Base-by-base conservation (phyloP, 208 protist species). In the Acanthamoeba healyi region DNA sequence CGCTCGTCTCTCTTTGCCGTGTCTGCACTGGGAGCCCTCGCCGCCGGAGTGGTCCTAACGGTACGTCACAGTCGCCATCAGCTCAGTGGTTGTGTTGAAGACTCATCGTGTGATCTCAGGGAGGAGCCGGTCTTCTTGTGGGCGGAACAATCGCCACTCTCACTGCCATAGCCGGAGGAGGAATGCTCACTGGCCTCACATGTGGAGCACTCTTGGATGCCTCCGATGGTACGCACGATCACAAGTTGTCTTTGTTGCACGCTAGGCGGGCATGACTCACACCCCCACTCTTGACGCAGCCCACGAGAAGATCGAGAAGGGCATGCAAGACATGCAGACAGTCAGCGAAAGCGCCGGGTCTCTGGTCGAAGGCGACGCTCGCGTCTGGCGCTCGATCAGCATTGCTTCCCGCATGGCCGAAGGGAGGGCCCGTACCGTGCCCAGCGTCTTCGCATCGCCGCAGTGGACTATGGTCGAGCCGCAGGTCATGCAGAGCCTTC, bases 261-360 rank as follows among this genome's bases (percentile, higher is more conserved):
- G 36, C 6, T 1, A 36, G 26, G 36, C 19, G 3, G 40, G 49
- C 32, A 29, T 24, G 1, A 0, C 14, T 29, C 7, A 5, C 7
- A 9, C 17, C n/a, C 14, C 14, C 19, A 34, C 4, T n/a, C 5
- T 54, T 32, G 24, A 17, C 0, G 14, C 74, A 84, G 74, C 77
- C 22, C 77, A 87, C 44, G 77, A 87, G 49, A 87, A 58, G 77
- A 61, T 87, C 34, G 77, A 87, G 77, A 34, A 32, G 44, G 26
- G 77, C 7, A 87, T 87, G 77, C 77, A 87, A 26, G 77, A 87
- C n/a, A 61, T 87, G 77, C 46, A 58, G 4, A 40, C 77, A 12
- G 46, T 87, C 12, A 87, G 49, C 46, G 29, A 61, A 12, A 29
- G 34, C 26, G 77, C 77, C 24, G 77, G 77, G 44, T 87, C 77